Evolutionary conservation across 352 stramenopile genomes (phyloP), one percentile per base, ranked within the genome.

Genomic region (Globisporangium sylvaticum): DNA sequence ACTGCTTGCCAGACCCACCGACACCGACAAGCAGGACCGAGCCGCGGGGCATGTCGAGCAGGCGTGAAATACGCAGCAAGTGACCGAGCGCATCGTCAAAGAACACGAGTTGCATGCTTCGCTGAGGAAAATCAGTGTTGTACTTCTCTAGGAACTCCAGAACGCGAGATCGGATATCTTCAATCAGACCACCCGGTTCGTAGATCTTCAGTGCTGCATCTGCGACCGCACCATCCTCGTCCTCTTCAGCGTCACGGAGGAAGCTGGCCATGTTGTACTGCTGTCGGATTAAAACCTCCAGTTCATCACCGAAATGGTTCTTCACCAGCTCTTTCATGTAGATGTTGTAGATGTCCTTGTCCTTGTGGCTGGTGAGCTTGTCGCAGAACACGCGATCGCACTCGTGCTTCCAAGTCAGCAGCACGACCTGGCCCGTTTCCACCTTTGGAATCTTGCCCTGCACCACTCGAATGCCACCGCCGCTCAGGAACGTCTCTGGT

Each of bases 51-150:
- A 98, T 99, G 60, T 98, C 95, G 25, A 99, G 83, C 56, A 99
- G 71, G 15, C 97, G 88, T 27, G 94, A 98, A 53, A 99, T 98
- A 32, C 97, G 89, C 39, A 99, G 77, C 52, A 99, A 79, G 72
- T 99, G 97, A 27, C 97, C 92, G 14, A 99, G 76, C 0, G 97
- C 97, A 73, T 99, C 97, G 68, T 99, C 96, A 75, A 99, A 99
- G 4, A 99, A 85, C 39, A 99, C 97, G 27, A 99, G 84, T 12
- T 98, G 92, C 91, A 99, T 98, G 66, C 92, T 91, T 32, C 96
- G 95, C 44, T 97, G 92, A 14, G 97, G 97, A 68, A 97, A 98
- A 34, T 99, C 95, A 9, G 93, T 95, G 72, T 99, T 99, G 78
- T 98, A 98, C 79, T 98, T 98, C 32, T 97, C 86, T 54, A 99